These are phyloP conservation scores for Penicillium janthinellum DNA, from an alignment of 2,329 filamentous ascomycete genomes.

Conservation along the genomic window DNA sequence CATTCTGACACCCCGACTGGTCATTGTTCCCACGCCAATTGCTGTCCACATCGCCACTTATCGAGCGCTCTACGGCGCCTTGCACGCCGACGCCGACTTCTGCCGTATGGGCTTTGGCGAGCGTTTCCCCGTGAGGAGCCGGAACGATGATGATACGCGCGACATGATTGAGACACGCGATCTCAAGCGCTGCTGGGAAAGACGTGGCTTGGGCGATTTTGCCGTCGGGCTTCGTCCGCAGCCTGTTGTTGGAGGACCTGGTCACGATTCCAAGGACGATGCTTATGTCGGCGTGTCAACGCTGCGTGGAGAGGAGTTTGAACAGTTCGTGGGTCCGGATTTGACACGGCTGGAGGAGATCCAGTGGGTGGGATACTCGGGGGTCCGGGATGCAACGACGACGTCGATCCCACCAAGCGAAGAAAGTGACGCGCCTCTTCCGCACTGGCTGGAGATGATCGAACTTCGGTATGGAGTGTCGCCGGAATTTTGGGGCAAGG, in stretches of 20 bases:
- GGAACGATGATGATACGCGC: constrained; percentile 22
- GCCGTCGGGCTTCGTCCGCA: constrained; percentile 18
- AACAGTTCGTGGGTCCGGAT: not conserved
- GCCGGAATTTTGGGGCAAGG: constrained; percentile 25
- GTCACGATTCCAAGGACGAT: not conserved
- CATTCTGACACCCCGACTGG: constrained; percentile 21
- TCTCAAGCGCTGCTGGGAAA: constrained; percentile 18
- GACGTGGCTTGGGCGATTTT: constrained; percentile 18
- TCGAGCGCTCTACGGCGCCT: constrained; percentile 19
- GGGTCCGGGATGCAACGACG: constrained; percentile 25
- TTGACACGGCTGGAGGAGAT: constrained; percentile 6
- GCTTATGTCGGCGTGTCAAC: not conserved
- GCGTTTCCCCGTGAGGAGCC: constrained; percentile 16
- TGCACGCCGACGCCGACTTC: constrained; percentile 21
- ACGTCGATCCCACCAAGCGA: constrained; percentile 21
- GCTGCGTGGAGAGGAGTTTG: constrained; percentile 6
- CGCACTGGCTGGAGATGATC: constrained; percentile 30
- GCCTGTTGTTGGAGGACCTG: not conserved
- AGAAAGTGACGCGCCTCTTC: constrained; percentile 11
- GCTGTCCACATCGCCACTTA: constrained; percentile 20
- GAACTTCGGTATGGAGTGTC: constrained; percentile 31
- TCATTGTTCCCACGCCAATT: constrained; percentile 23
- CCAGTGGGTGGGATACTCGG: constrained; percentile 26
- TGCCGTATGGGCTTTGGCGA: constrained; percentile 25
- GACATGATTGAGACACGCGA: constrained; percentile 21